Evolutionary conservation across 495 filamentous ascomycete genomes (phyloP).

Genomic region (Parathielavia hyrcaniae): DNA sequence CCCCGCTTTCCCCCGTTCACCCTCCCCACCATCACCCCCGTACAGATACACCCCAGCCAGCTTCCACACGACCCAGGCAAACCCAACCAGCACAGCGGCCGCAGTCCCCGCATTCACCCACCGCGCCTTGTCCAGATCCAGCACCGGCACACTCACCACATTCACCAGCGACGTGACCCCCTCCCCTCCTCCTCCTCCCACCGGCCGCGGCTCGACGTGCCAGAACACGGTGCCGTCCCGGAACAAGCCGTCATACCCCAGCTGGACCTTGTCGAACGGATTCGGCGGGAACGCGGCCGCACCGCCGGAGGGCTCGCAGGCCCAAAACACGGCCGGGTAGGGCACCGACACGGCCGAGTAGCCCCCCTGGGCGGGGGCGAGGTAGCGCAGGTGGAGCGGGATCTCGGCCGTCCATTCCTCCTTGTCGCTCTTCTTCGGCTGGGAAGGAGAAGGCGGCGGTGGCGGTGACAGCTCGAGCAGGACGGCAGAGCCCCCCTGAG

Average conservation of each 20-base stretch:
- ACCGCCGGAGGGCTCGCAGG: conserved; percentile 63
- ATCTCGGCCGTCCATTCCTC: conserved; percentile 64
- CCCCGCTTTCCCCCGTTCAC: conserved; percentile 8
- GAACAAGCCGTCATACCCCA: conserved; percentile 87
- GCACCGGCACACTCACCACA: conserved; percentile 65
- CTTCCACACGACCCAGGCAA: conserved; percentile 68
- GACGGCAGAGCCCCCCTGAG: conserved; percentile 72
- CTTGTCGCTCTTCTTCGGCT: conserved; percentile 14
- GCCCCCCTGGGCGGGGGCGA: conserved; percentile 52
- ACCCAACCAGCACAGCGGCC: conserved; percentile 60
- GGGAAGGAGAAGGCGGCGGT: neutral
- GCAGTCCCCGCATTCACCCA: conserved; percentile 68
- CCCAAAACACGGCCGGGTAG: conserved; percentile 85
- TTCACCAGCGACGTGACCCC: conserved; percentile 46
- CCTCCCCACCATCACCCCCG: conserved; percentile 20
- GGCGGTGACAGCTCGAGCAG: conserved; percentile 68
- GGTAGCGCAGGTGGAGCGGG: conserved; percentile 83
- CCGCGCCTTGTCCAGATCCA: conserved; percentile 53
- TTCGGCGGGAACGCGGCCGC: conserved; percentile 61
- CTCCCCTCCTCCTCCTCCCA: too few relatives aligned
- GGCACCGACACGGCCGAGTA: conserved; percentile 52
- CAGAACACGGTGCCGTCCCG: conserved; percentile 76
- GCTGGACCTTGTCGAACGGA: conserved; percentile 75
- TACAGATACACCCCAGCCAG: conserved; percentile 42
- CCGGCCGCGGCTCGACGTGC: conserved; percentile 60